Evolutionary conservation across 345 rosid species (phyloP).

Genomic region (Heritiera fomes): DNA sequence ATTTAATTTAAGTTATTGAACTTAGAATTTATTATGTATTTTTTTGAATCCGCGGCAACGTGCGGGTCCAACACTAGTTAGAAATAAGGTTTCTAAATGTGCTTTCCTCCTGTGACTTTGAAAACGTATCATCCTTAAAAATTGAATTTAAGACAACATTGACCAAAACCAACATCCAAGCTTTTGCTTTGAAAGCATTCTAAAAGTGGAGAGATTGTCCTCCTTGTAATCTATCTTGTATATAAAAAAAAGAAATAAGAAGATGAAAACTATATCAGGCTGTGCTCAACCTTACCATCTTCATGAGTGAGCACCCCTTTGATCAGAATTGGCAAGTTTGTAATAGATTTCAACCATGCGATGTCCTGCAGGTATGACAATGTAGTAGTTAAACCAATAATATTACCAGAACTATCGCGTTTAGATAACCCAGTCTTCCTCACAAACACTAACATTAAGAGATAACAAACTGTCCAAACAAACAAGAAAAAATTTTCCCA

Average conservation of each 20-base stretch:
- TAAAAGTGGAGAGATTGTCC: too few species aligned
- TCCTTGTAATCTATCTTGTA: background rate
- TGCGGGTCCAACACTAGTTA: too few species aligned
- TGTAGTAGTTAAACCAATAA: background rate
- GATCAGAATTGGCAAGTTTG: conserved; percentile 70
- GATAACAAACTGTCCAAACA: background rate
- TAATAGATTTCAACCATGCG: conserved; percentile 73
- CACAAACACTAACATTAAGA: background rate
- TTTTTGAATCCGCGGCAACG: too few species aligned
- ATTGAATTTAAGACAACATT: too few species aligned
- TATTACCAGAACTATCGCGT: background rate
- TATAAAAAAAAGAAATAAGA: background rate
- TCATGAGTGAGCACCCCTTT: conserved; percentile 80
- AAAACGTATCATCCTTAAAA: too few species aligned
- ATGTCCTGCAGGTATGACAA: conserved; percentile 57
- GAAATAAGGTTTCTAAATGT: too few species aligned
- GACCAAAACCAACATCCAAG: too few species aligned
- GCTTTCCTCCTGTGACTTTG: too few species aligned
- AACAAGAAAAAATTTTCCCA: conserved; percentile 7
- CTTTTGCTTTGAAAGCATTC: too few species aligned
- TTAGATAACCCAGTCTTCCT: background rate
- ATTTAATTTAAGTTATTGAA: too few species aligned
- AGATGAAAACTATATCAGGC: background rate
- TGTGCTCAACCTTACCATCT: conserved; percentile 55
- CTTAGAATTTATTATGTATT: too few species aligned